Conservation (phyloP, 2,329 filamentous ascomycete species). For the Ceratocystis diversiconidia region DNA sequence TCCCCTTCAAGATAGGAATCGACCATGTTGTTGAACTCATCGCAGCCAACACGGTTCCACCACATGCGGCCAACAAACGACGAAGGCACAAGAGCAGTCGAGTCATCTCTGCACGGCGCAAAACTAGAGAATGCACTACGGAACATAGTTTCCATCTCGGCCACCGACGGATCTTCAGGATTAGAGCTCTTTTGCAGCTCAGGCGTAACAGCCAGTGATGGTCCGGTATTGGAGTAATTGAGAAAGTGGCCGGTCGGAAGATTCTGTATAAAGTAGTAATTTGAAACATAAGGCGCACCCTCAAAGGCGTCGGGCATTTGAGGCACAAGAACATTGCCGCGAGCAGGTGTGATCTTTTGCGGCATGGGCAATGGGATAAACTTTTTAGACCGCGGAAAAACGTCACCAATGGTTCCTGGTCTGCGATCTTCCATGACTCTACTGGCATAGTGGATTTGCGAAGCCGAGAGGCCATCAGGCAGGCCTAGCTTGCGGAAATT, state of each 20-base stretch:
- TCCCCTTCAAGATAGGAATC: constrained; percentile 33
- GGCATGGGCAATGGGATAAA: constrained; percentile 44
- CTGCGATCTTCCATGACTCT: constrained; percentile 22
- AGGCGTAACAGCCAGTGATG: constrained; percentile 31
- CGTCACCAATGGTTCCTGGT: constrained; percentile 53
- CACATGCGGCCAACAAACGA: constrained; percentile 55
- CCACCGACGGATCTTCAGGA: constrained; percentile 48
- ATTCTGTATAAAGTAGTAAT: constrained; percentile 51
- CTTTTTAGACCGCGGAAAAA: constrained; percentile 29
- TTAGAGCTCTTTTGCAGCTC: constrained; percentile 43
- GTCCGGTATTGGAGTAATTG: constrained; percentile 43
- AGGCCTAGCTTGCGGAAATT: constrained; percentile 50
- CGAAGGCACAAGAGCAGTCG: constrained; percentile 53
- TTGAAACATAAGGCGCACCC: constrained; percentile 39
- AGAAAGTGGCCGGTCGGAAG: constrained; percentile 57
- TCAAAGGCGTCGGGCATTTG: constrained; percentile 41
- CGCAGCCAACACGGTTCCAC: constrained; percentile 60
- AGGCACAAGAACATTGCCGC: constrained; percentile 41
- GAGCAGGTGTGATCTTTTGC: constrained; percentile 54
- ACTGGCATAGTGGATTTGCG: constrained; percentile 29
- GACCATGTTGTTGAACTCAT: constrained; percentile 50
- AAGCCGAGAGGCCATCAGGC: constrained; percentile 54
- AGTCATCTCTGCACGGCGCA: constrained; percentile 60
- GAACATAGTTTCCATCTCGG: constrained; percentile 60
- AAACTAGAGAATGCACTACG: constrained; percentile 67